Percentiles rank a stretch among this genome's conserved stretches.
Conservation (phyloP, 2,329 filamentous ascomycete genomes). For the Trichoderma cornu-damae region DNA sequence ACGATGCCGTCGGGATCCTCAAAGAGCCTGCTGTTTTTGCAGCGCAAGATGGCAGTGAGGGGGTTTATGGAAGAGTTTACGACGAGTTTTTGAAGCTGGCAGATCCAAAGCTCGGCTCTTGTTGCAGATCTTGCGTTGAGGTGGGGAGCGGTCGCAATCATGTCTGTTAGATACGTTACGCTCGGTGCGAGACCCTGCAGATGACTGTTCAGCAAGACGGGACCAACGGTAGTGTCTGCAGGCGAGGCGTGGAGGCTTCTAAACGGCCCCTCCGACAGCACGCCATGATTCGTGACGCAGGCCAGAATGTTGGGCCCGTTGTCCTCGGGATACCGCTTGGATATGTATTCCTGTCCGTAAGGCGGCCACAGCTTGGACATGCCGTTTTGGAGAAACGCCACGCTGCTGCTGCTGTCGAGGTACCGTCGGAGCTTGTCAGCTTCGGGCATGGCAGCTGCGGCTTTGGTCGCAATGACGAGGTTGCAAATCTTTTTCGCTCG, state of each 20-base stretch:
- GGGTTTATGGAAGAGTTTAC: slow-evolving; percentile 80
- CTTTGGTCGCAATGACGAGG: slow-evolving; percentile 75
- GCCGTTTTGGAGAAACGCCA: slow-evolving; percentile 84
- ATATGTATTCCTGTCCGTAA: slow-evolving; percentile 40
- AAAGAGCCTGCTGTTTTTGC: slow-evolving; percentile 73
- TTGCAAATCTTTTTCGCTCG: slow-evolving; percentile 53
- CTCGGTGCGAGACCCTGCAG: slow-evolving; percentile 11
- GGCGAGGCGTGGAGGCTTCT: slow-evolving; percentile 48
- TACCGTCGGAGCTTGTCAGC: slow-evolving; percentile 55
- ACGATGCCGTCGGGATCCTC: slow-evolving; percentile 48
- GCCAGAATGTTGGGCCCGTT: slow-evolving; percentile 63
- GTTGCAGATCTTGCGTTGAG: slow-evolving; percentile 40
- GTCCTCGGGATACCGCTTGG: slow-evolving; percentile 35
- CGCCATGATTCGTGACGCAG: slow-evolving; percentile 57
- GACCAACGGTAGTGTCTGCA: slow-evolving; percentile 45
- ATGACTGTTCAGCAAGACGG: slow-evolving; percentile 34
- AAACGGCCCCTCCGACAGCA: slow-evolving; percentile 48
- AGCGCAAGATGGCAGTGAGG: slow-evolving; percentile 71
- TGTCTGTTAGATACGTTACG: slow-evolving; percentile 37
- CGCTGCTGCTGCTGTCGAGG: slow-evolving; percentile 58
- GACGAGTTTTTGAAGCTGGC: slow-evolving; percentile 83
- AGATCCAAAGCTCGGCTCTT: slow-evolving; percentile 44
- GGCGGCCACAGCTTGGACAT: slow-evolving; percentile 65
- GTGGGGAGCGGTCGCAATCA: slow-evolving; percentile 40
- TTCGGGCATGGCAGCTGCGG: slow-evolving; percentile 60